Evolutionary conservation across 192 early-diverging fungal genomes (phyloP).

Genomic region (Rhizophagus clarus): DNA sequence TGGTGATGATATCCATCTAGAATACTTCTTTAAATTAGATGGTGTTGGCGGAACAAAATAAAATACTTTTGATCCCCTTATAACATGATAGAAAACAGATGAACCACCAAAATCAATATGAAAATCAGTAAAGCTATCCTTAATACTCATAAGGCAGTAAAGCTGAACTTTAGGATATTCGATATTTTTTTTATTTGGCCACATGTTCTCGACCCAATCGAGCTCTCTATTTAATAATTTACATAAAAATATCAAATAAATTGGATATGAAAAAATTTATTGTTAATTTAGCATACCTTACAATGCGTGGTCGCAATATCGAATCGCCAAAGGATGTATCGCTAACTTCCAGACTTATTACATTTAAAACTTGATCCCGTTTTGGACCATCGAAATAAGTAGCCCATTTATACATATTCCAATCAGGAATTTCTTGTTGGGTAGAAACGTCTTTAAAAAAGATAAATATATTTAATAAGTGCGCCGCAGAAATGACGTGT

Average conservation of each 20-base stretch:
- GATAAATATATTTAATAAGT: neutral
- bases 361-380: conserved; percentile 78
- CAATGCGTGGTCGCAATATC: conserved; percentile 76
- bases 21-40: conserved; percentile 85
- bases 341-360: conserved; percentile 87
- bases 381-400: conserved; percentile 70
- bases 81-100: conserved; percentile 90
- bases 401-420: conserved; percentile 86
- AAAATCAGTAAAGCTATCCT: conserved; percentile 74
- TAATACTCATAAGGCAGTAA: conserved; percentile 93
- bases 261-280: neutral
- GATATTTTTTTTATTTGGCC: conserved; percentile 70
- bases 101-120: conserved; percentile 74
- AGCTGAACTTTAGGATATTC: conserved; percentile 88
- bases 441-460: conserved; percentile 74
- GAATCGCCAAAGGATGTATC: conserved; percentile 64
- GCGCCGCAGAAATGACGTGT: neutral
- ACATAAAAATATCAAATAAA: neutral
- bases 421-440: conserved; percentile 74
- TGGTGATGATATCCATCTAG: conserved; percentile 86
- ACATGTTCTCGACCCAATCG: conserved; percentile 87
- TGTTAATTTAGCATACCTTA: conserved; percentile 47
- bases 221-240: conserved; percentile 56
- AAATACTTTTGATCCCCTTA: conserved; percentile 85
- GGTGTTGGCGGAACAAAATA: conserved; percentile 87